Base-by-base conservation (phyloP, 768 basidiomycete genomes). In the Pleurotus djamor region DNA sequence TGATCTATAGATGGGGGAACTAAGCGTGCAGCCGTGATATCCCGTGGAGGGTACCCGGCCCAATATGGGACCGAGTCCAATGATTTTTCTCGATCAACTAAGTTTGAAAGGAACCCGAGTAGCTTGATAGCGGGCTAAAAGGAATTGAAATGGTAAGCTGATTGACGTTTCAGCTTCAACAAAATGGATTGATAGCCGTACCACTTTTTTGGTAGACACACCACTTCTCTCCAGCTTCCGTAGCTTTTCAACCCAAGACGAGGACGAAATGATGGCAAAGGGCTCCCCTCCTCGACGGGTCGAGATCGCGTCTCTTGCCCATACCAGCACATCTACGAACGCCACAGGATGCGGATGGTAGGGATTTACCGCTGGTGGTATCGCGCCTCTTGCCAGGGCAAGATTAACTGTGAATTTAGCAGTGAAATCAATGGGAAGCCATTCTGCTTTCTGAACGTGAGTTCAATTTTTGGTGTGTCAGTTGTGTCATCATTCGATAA, bases 331-430 rank as follows among this genome's bases (percentile, higher is more conserved):
- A 6, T 49, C 36, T 14, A 69, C 63, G 72, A 73, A 77, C 16
- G 66, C 34, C 4, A 72, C 62, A 0, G 76, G 76, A 38, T 66
- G 59, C 0, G 76, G 75, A 56, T 78, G 75, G 2, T 73, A 70
- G 6, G 77, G 49, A 58, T 77, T 77, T 14, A 72, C 60, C 4
- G 67, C 73, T 3, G 47, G 21, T 0, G 67, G 68, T 7, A 62
- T 55, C 2, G 48, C 45, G n/a, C n/a, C n/a, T 7, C 57, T 32
- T 2, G 68, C 52, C 54, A 71, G 69, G 0, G 69, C 68, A 2
- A 72, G 62, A 14, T 78, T 74, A 0, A 75, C 59, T n/a, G 75
- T 66, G 0, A 67, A 63, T 35, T 67, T 58, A 0, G 70, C 65
- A 2, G 71, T 70, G 6, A 59, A 61, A 38, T 72, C 64, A 61